Evolutionary conservation across 179 eudicot species (phyloP), one percentile per base, ranked within the genome.

Genomic region (Actinidia arguta): DNA sequence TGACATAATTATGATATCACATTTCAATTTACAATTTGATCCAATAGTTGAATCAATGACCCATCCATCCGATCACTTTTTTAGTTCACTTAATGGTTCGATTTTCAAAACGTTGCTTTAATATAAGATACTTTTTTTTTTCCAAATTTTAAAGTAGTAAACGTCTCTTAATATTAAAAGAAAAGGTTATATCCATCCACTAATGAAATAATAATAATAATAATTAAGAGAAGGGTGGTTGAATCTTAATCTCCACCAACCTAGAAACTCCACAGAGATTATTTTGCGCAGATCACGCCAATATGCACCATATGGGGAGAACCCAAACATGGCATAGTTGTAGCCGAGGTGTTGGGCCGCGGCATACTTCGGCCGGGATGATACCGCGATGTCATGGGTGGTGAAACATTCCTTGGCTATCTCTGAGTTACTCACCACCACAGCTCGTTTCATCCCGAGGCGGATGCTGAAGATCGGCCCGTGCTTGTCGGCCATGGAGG

Each of bases 281-380:
- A 90, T 68, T 78, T 83, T 86, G 2, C 88, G 84, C 16, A 86
- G 0, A 13, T 86, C 74, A 7, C 86, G 77, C 88, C 88, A 86
- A 54, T 83, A 86, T 0, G 80, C 54, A 31, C 88, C 82, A 9
- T 80, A 83, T 0, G 88, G 84, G 31, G 82, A 31, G 66, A 83
- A 78, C 0, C 78, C 80, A 16, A 86, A 55, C 82, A 81, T 64
- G 73, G 80, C 86, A 4, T 83, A 56, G 73, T 83, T n/a, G 67
- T 81, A 83, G 24, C 84, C 76, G 13, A 86, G 22, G 64, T 76
- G 46, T 39, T 83, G 50, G 9, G 73, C 48, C 17, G 84, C 80
- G 47, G 59, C 0, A 12, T 14, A 42, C 8, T 86, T 77, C 1
- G 86, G 88, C 11, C 88, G 84, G 0, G 42, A 20, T 4, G 73